These are phyloP conservation scores for slime mould (Dictyostelium discoideum) DNA, from an alignment of 78 protist species.

Conservation along the genomic window dicty_2.7 NC_007091.3:3121501-3122000, in stretches of 20 bases:
- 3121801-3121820: slow-evolving; percentile 16
- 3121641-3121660: slow-evolving; percentile 26
- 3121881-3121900: background rate
- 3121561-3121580: slow-evolving; percentile 31
- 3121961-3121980: background rate
- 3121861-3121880: background rate
- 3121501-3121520: background rate
- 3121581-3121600: slow-evolving; percentile 2
- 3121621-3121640: slow-evolving; percentile 16
- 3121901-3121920: background rate
- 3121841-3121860: background rate
- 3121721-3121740: slow-evolving; percentile 30
- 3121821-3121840: slow-evolving; percentile 3
- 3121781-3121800: slow-evolving; percentile 30
- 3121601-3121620: background rate
- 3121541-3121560: slow-evolving; percentile 8
- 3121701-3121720: background rate
- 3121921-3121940: background rate
- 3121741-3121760: slow-evolving; percentile 20
- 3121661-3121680: background rate
- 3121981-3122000: background rate
- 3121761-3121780: background rate
- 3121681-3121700: background rate
- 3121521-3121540: background rate
- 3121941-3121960: background rate